These are phyloP conservation scores for Saturnispora dispora DNA, from an alignment of 805 yeast species.

Conservation along the genomic window DNA sequence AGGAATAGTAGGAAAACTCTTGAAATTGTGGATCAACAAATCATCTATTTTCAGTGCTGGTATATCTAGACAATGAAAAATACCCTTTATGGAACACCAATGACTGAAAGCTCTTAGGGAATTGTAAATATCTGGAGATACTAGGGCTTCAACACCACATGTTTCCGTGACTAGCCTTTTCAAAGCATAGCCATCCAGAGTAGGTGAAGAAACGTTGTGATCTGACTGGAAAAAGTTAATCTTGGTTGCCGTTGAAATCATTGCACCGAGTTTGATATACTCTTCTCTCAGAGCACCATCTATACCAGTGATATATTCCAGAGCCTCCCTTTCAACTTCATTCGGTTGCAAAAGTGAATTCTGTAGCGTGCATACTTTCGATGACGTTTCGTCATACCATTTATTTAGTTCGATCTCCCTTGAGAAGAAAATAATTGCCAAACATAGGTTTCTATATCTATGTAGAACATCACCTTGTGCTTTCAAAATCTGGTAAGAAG, in stretches of 20 bases:
- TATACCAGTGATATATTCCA: slow-evolving; percentile 27
- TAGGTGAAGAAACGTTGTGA: slow-evolving; percentile 41
- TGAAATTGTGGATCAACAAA: slow-evolving; percentile 26
- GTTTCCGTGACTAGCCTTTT: slow-evolving; percentile 30
- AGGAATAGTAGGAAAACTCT: slow-evolving; percentile 34
- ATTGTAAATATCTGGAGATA: slow-evolving; percentile 34
- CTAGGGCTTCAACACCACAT: slow-evolving; percentile 32
- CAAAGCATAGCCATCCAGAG: slow-evolving; percentile 38
- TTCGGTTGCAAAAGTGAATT: slow-evolving; percentile 29
- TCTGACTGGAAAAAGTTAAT: slow-evolving; percentile 48
- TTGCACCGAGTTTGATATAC: slow-evolving; percentile 36
- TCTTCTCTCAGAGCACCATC: slow-evolving; percentile 15
- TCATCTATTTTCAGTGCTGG: slow-evolving; percentile 30
- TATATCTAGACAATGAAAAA: slow-evolving; percentile 33
- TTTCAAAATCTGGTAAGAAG: slow-evolving; percentile 36
- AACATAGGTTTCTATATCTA: slow-evolving; percentile 34
- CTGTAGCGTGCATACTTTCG: slow-evolving; percentile 31
- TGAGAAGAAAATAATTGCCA: slow-evolving; percentile 41
- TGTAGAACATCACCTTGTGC: slow-evolving; percentile 31
- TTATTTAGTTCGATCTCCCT: slow-evolving; percentile 37
- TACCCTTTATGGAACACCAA: slow-evolving; percentile 46
- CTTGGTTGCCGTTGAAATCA: slow-evolving; percentile 37
- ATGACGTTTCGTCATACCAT: slow-evolving; percentile 40
- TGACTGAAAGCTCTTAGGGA: slow-evolving; percentile 45
- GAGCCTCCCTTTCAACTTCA: slow-evolving; percentile 24